A percentile compares a stretch with the other conserved stretches of the same genome.
Evolutionary conservation across 345 rosid species (phyloP).

Genomic region (Hibiscus mutabilis): DNA sequence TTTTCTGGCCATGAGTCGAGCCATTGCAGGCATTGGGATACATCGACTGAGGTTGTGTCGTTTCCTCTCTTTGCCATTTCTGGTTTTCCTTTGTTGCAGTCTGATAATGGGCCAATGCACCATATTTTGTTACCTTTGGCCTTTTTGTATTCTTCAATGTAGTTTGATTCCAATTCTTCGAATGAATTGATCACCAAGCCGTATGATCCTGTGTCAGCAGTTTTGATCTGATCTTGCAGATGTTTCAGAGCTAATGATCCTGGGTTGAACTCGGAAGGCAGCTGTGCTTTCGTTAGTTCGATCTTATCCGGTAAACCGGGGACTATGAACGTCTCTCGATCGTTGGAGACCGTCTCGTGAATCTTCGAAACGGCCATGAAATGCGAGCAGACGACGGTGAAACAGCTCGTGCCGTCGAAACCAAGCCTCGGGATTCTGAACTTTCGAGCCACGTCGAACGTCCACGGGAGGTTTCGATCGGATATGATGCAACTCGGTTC

Average conservation of each 20-base stretch:
- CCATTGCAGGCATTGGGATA: background rate
- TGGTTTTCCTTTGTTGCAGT: slow-evolving; percentile 11
- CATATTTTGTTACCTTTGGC: slow-evolving; percentile 20
- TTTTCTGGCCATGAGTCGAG: background rate
- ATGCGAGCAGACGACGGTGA: slow-evolving; percentile 19
- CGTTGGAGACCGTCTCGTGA: slow-evolving; percentile 10
- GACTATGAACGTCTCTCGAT: slow-evolving; percentile 19
- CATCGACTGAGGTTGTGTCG: slow-evolving; percentile 14
- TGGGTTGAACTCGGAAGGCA: slow-evolving; percentile 15
- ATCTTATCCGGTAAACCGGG: slow-evolving; percentile 28
- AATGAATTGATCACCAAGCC: slow-evolving; percentile 29
- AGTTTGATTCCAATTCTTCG: slow-evolving; percentile 22
- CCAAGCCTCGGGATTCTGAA: slow-evolving; percentile 21
- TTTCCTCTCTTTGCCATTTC: slow-evolving; percentile 28
- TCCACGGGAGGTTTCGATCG: slow-evolving; percentile 22
- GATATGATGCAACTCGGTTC: slow-evolving; percentile 29
- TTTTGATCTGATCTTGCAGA: background rate
- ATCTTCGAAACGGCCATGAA: slow-evolving; percentile 13
- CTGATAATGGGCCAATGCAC: slow-evolving; percentile 36
- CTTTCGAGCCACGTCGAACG: slow-evolving; percentile 11
- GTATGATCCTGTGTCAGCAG: slow-evolving; percentile 24
- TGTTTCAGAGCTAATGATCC: background rate
- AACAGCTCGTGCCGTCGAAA: slow-evolving; percentile 29
- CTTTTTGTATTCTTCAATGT: slow-evolving; percentile 9
- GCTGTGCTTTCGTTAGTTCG: slow-evolving; percentile 20